A percentile compares a stretch with the other conserved stretches of the same genome.
These are phyloP conservation scores for Chlamydomonas reinhardtii DNA, from an alignment of 163 green algal species.

Conservation along the genomic window DNA sequence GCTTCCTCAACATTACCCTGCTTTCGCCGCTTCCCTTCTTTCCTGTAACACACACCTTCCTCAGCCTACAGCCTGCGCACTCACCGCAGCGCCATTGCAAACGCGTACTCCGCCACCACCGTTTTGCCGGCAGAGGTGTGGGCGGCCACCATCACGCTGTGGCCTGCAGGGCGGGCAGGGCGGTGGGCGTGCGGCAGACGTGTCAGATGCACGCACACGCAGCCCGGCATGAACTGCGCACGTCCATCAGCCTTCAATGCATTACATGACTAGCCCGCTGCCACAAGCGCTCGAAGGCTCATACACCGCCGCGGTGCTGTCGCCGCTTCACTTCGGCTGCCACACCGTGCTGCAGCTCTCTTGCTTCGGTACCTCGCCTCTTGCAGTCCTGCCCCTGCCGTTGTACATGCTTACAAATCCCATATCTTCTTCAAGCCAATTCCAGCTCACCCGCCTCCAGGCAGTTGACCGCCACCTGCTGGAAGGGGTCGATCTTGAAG, in stretches of 20 bases:
- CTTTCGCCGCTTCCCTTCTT: background rate
- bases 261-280: too few species aligned
- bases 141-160: slow-evolving; percentile 92
- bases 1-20: too few species aligned
- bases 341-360: too few species aligned
- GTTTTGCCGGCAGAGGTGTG: slow-evolving; percentile 99
- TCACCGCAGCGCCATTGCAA: slow-evolving; percentile 93
- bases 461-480: slow-evolving; percentile 87
- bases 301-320: too few species aligned
- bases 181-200: background rate
- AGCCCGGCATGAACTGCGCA: too few species aligned
- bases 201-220: background rate
- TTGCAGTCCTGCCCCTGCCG: too few species aligned
- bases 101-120: slow-evolving; percentile 97
- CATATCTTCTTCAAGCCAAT: too few species aligned
- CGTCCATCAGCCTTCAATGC: too few species aligned
- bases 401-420: too few species aligned
- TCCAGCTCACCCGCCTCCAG: slow-evolving; percentile 79
- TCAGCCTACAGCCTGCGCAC: background rate
- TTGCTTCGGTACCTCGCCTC: too few species aligned
- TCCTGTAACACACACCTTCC: background rate
- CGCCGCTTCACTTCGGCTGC: too few species aligned
- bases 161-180: slow-evolving; percentile 47
- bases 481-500: slow-evolving; percentile 97
- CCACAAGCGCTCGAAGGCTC: too few species aligned